These are phyloP conservation scores for Tylopilus sp. DNA, from an alignment of 768 basidiomycete species.

Conservation along the genomic window DNA sequence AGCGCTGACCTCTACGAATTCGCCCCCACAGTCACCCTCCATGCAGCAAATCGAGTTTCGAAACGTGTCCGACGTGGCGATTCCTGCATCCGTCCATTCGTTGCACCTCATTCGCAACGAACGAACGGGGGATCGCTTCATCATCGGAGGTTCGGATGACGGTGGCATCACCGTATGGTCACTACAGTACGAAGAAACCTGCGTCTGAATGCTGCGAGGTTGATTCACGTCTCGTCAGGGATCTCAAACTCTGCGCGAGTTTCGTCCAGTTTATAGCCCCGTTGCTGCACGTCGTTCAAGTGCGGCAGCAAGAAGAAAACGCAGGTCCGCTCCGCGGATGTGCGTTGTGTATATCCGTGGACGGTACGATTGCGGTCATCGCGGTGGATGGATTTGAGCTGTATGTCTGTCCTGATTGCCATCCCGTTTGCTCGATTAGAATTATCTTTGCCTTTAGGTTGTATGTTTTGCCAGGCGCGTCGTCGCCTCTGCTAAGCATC, in stretches of 20 bases:
- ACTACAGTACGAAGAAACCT: slow-evolving; percentile 44
- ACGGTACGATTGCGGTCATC: slow-evolving; percentile 84
- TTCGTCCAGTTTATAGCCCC: slow-evolving; percentile 75
- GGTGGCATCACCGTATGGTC: slow-evolving; percentile 78
- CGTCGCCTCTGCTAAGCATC: slow-evolving; percentile 59
- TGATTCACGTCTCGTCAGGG: slow-evolving; percentile 36
- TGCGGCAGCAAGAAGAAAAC: slow-evolving; percentile 43
- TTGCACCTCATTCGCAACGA: slow-evolving; percentile 57
- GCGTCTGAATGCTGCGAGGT: background rate
- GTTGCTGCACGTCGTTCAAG: slow-evolving; percentile 54
- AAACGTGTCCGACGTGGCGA: slow-evolving; percentile 42
- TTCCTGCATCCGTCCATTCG: slow-evolving; percentile 43
- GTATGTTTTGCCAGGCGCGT: slow-evolving; percentile 78
- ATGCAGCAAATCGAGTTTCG: slow-evolving; percentile 19
- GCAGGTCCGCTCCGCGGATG: slow-evolving; percentile 63
- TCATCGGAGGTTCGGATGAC: slow-evolving; percentile 76
- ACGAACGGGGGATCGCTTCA: slow-evolving; percentile 54
- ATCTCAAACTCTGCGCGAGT: slow-evolving; percentile 60
- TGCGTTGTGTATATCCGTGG: slow-evolving; percentile 65
- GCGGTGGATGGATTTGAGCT: slow-evolving; percentile 70
- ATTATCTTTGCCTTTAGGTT: slow-evolving; percentile 43
- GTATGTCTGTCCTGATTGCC: slow-evolving; percentile 46
- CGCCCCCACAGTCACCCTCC: background rate
- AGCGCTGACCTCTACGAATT: slow-evolving; percentile 24
- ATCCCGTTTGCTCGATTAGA: background rate